A percentile compares a stretch with the other conserved stretches of the same genome.
Conservation (phyloP, 108 stramenopile genomes). For the Conticribra weissflogii region DNA sequence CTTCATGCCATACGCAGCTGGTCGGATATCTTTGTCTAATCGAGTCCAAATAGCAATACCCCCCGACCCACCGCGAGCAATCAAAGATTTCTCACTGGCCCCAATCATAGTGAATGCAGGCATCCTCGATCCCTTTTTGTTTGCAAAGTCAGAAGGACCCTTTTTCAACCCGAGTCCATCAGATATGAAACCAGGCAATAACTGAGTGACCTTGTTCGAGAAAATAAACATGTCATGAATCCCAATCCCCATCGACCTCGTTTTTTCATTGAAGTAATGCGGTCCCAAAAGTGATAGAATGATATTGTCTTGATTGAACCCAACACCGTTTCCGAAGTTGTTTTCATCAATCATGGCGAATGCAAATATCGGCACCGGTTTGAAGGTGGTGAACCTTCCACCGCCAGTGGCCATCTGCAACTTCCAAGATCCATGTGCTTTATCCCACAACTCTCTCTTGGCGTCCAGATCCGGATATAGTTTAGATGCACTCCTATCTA, state of each 20-base stretch:
- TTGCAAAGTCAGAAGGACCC: slow-evolving; percentile 42
- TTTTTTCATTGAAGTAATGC: slow-evolving; percentile 54
- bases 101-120: slow-evolving; percentile 70
- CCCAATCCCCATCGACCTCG: slow-evolving; percentile 61
- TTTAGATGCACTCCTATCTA: slow-evolving; percentile 59
- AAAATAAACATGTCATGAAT: slow-evolving; percentile 61
- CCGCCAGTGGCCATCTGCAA: slow-evolving; percentile 64
- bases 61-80: slow-evolving; percentile 66
- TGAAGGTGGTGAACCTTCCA: slow-evolving; percentile 53
- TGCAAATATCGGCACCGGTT: slow-evolving; percentile 70
- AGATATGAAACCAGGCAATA: slow-evolving; percentile 51
- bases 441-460: slow-evolving; percentile 57
- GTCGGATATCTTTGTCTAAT: slow-evolving; percentile 64
- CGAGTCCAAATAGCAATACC: slow-evolving; percentile 74
- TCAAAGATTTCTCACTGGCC: slow-evolving; percentile 63
- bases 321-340: slow-evolving; percentile 69
- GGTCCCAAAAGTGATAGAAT: slow-evolving; percentile 60
- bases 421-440: slow-evolving; percentile 66
- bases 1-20: slow-evolving; percentile 55
- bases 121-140: slow-evolving; percentile 39
- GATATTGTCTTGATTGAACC: slow-evolving; percentile 48
- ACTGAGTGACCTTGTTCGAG: slow-evolving; percentile 47
- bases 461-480: slow-evolving; percentile 51
- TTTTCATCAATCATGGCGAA: slow-evolving; percentile 66
- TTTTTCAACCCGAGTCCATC: slow-evolving; percentile 60